Conservation (phyloP, 768 basidiomycete species). For the Sporobolomyces pararoseus region DNA sequence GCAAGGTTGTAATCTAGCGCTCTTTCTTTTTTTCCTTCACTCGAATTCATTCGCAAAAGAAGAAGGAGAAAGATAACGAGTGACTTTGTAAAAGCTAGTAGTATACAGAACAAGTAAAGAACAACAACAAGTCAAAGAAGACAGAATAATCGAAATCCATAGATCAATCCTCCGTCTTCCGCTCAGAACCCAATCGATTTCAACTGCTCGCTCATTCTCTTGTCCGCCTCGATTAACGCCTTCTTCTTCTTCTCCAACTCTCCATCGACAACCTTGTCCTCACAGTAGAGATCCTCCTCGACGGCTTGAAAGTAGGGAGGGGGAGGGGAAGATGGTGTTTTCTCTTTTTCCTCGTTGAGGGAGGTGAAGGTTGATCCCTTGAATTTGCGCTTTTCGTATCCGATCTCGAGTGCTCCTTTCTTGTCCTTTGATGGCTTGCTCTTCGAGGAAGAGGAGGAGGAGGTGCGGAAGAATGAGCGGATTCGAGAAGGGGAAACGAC, state of each 20-base stretch:
- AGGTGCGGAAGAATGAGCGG: slow-evolving; percentile 1
- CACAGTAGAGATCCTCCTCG: slow-evolving; percentile 12
- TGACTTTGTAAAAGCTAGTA: not conserved
- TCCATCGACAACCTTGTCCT: not conserved
- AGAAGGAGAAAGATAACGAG: too few relatives aligned
- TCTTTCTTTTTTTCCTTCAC: too few relatives aligned
- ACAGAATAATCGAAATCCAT: not conserved
- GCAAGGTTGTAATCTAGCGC: too few relatives aligned
- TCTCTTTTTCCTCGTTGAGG: not conserved
- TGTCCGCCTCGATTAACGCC: not conserved
- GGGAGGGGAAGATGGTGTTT: not conserved
- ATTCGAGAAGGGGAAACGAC: not conserved
- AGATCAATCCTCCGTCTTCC: too few relatives aligned
- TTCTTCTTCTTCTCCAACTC: not conserved
- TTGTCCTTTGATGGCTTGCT: not conserved
- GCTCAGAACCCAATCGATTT: slow-evolving; percentile 3
- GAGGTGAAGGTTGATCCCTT: not conserved
- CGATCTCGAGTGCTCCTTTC: too few relatives aligned
- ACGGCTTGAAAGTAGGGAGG: not conserved
- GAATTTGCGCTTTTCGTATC: not conserved
- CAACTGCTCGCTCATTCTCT: not conserved
- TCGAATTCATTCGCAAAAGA: too few relatives aligned
- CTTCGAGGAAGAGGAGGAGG: not conserved
- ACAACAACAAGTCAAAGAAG: not conserved
- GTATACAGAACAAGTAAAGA: not conserved